phyloP scores from a whole-genome alignment of 192 early-diverging fungal genomes.

The Dimargaris verticillata region DNA sequence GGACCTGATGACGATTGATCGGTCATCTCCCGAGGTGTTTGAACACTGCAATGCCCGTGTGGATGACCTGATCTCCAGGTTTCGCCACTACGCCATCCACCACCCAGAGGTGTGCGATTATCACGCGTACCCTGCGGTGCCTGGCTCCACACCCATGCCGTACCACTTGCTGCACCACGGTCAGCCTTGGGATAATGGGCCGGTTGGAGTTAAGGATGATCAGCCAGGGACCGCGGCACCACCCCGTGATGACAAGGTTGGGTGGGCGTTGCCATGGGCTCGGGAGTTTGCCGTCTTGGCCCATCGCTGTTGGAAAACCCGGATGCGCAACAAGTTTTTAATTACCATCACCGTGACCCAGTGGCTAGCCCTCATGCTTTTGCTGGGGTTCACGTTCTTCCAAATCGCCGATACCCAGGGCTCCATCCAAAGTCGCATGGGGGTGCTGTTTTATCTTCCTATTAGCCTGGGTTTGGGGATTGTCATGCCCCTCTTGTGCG shows the following conservation, averaged over 20 bases:
- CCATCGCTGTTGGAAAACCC: constrained; percentile 28
- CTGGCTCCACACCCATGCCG: no score
- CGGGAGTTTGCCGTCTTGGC: constrained; percentile 31
- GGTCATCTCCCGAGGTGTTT: constrained; percentile 25
- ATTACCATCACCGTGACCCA: constrained; percentile 20
- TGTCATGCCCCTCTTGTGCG: constrained; percentile 34
- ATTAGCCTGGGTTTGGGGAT: constrained; percentile 37
- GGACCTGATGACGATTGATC: constrained; percentile 38
- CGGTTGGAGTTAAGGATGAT: background rate
- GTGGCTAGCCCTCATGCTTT: constrained; percentile 24
- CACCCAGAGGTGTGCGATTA: background rate
- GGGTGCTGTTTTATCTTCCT: constrained; percentile 26
- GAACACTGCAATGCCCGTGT: constrained; percentile 24
- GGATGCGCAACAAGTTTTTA: constrained; percentile 21
- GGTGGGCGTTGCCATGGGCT: constrained; percentile 21
- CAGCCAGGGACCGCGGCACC: background rate
- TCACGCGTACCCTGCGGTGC: no score
- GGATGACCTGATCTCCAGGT: constrained; percentile 13
- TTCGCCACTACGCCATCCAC: background rate
- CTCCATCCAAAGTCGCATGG: constrained; percentile 31
- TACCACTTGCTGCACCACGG: background rate
- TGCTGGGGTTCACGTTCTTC: constrained; percentile 42
- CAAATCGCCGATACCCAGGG: constrained; percentile 21
- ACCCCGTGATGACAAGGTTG: background rate
- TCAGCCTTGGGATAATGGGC: background rate